Base-by-base conservation (phyloP, 2,329 filamentous ascomycete genomes). In the Aureobasidium sp. region DNA sequence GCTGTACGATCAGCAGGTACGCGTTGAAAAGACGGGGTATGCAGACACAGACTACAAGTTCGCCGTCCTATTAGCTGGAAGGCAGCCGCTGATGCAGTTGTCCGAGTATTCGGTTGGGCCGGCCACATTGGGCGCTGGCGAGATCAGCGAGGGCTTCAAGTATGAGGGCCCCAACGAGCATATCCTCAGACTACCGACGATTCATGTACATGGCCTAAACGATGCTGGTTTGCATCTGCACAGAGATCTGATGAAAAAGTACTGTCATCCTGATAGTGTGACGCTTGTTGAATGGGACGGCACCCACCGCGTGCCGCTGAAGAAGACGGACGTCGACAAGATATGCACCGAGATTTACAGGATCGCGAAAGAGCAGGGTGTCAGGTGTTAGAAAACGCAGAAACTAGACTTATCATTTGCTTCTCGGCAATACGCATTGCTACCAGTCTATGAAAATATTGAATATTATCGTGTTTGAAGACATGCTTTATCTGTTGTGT, bases 281-380 rank as follows among this genome's bases (percentile, higher is more conserved):
- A 78, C 73, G 42, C 64, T 91, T 49, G 71, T 92, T 1, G 86
- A 91, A 71, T 92, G 89, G 89, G 81, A 89, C 62, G 89, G 87
- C 0, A 80, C 79, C 1, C 89, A 93, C 71, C 76, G 89, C 6
- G 77, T 93, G 53, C 87, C 88, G 1, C 80, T 92, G 63, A 89
- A 88, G 76, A 77, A 75, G 24, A 75, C 73, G 33, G 88, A 91
- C 72, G 86, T 91, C 3, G 77, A 82, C 53, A 76, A 72, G 11
- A 75, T 89, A 12, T 76, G 82, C 12, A 72, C 76, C 12, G 77
- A 79, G 52, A 81, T 86, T 33, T 71, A 85, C 39, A 74, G 77
- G 27, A 69, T 84, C 40, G 81, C 81, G 4, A 75, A 74, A 66
- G 72, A 78, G 66, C 78, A 78, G n/a, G 79, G 79, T n/a, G 70